A percentile compares a stretch with the other conserved stretches of the same genome.
phyloP scores from a whole-genome alignment of 495 filamentous ascomycete genomes.

The Tuber melanosporum region DNA sequence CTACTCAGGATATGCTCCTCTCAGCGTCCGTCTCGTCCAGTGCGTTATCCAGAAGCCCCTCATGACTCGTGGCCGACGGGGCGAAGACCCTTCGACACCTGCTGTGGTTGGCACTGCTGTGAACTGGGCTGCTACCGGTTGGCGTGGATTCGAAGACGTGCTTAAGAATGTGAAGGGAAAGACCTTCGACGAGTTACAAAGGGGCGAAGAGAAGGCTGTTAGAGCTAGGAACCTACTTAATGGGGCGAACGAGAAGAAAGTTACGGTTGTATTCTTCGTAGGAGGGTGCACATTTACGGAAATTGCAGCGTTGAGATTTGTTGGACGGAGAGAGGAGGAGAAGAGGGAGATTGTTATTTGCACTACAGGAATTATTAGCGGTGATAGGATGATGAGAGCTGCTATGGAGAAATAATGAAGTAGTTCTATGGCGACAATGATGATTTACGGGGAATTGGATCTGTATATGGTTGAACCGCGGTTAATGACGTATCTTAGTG shows the following conservation, averaged over 20 bases:
- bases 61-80: slow-evolving; percentile 45
- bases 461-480: background rate
- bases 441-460: background rate
- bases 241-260: slow-evolving; percentile 66
- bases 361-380: slow-evolving; percentile 85
- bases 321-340: slow-evolving; percentile 78
- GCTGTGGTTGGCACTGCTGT: slow-evolving; percentile 25
- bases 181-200: slow-evolving; percentile 88
- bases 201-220: slow-evolving; percentile 86
- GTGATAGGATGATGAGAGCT: slow-evolving; percentile 79
- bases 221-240: slow-evolving; percentile 79
- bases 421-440: background rate
- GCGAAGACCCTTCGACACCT: slow-evolving; percentile 21
- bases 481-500: background rate
- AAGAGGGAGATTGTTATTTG: slow-evolving; percentile 79
- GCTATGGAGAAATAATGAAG: slow-evolving; percentile 50
- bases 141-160: slow-evolving; percentile 84
- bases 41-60: slow-evolving; percentile 75
- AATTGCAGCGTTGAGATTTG: slow-evolving; percentile 87
- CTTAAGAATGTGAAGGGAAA: slow-evolving; percentile 76
- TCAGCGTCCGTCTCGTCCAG: slow-evolving; percentile 91
- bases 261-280: slow-evolving; percentile 87
- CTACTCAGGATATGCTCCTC: slow-evolving; percentile 91
- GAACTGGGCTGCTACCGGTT: slow-evolving; percentile 63
- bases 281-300: slow-evolving; percentile 93